These are phyloP conservation scores for Nothopassalora personata DNA, from an alignment of 2,329 filamentous ascomycete genomes.

Conservation along the genomic window DNA sequence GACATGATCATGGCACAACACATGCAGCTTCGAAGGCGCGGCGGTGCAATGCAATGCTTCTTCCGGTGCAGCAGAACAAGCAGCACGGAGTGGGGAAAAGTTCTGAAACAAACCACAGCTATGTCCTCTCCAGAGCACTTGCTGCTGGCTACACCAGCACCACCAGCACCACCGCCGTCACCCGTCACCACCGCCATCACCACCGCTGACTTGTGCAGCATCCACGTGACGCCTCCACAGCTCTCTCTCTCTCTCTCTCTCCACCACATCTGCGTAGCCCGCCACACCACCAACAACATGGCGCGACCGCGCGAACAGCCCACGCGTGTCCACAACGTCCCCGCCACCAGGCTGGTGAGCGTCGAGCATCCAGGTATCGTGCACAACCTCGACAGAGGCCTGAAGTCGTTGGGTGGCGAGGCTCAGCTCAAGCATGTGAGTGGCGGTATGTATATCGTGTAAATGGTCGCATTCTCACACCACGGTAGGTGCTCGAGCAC, in stretches of 20 bases:
- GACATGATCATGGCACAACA: neutral
- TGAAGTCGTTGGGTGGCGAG: constrained; percentile 57
- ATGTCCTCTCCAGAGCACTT: too few relatives aligned
- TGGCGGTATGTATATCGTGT: neutral
- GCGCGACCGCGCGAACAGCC: constrained; percentile 2
- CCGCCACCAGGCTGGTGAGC: constrained; percentile 50
- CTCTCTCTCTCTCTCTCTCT: neutral
- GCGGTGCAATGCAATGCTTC: neutral
- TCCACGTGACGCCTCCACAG: neutral
- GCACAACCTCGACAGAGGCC: constrained; percentile 58
- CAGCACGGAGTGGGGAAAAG: neutral
- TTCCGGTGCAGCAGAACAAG: neutral
- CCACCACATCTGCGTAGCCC: neutral
- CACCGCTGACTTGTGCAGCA: neutral
- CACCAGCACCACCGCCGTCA: too few relatives aligned
- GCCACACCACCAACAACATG: neutral
- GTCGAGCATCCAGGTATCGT: constrained; percentile 65
- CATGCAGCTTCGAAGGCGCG: neutral
- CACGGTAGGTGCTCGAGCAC: constrained; percentile 29
- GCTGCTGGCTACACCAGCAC: too few relatives aligned
- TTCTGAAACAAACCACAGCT: neutral
- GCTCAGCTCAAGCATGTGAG: constrained; percentile 50
- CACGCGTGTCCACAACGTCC: constrained; percentile 42
- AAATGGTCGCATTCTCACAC: constrained; percentile 10
- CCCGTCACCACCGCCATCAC: neutral